A percentile compares a stretch with the other conserved stretches of the same genome.
Evolutionary conservation across 2,329 filamentous ascomycete genomes (phyloP).

Genomic region (Atkinsonella texensis): DNA sequence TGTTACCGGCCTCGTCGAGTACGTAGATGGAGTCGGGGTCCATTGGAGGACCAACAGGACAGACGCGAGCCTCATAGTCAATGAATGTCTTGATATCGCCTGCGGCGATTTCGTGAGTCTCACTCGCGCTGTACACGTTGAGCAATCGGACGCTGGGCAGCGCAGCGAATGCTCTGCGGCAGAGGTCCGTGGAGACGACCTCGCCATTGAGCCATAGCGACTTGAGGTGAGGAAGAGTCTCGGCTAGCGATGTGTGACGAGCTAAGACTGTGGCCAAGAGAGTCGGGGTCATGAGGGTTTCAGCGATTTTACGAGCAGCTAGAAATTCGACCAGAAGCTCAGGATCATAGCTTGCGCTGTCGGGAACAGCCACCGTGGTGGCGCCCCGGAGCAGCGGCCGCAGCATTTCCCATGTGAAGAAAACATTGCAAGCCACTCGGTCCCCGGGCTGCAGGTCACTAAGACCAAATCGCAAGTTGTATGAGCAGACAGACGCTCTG

Average conservation of each 20-base stretch:
- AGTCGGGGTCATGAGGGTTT: conserved; percentile 76
- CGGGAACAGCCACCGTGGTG: conserved; percentile 63
- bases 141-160: conserved; percentile 58
- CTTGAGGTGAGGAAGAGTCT: conserved; percentile 51
- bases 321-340: conserved; percentile 61
- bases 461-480: conserved; percentile 58
- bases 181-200: conserved; percentile 68
- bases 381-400: conserved; percentile 65
- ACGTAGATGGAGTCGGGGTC: conserved; percentile 60
- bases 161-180: conserved; percentile 52
- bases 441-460: conserved; percentile 61
- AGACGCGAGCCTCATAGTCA: conserved; percentile 50
- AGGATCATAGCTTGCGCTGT: conserved; percentile 68
- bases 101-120: conserved; percentile 70
- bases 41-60: conserved; percentile 61
- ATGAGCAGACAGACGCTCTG: conserved; percentile 60
- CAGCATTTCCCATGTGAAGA: conserved; percentile 77
- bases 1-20: conserved; percentile 54
- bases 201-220: conserved; percentile 75
- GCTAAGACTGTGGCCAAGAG: conserved; percentile 63
- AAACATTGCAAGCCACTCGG: conserved; percentile 77
- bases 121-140: conserved; percentile 73
- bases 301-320: conserved; percentile 53
- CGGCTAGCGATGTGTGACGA: conserved; percentile 52
- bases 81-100: conserved; percentile 62